phyloP scores from a whole-genome alignment of 2,329 filamentous ascomycete species.

The Alternaria ventricosa region DNA sequence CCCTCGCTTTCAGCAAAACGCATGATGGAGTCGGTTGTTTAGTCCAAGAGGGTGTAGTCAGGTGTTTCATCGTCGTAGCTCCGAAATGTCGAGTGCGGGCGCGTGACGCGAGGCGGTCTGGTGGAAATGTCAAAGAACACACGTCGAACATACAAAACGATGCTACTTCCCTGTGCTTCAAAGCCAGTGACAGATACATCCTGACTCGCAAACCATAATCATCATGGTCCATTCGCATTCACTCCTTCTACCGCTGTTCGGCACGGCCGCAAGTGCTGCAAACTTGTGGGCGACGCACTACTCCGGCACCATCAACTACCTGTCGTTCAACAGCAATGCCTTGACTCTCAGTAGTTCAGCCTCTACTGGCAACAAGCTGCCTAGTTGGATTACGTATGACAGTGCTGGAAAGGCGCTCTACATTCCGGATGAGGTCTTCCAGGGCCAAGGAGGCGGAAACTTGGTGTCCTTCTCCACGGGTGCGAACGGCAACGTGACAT shows the following conservation, averaged over 20 bases:
- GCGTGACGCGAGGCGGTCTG: slow-evolving; percentile 14
- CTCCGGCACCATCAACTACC: slow-evolving; percentile 37
- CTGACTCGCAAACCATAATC: not conserved
- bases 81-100: slow-evolving; percentile 13
- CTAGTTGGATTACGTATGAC: slow-evolving; percentile 44
- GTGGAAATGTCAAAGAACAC: slow-evolving; percentile 8
- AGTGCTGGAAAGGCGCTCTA: slow-evolving; percentile 32
- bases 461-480: slow-evolving; percentile 34
- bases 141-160: slow-evolving; percentile 16
- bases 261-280: slow-evolving; percentile 31
- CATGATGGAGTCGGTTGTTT: slow-evolving; percentile 9
- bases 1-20: slow-evolving; percentile 6
- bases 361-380: slow-evolving; percentile 31
- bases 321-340: slow-evolving; percentile 32
- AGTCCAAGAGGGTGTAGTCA: slow-evolving; percentile 8
- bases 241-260: slow-evolving; percentile 35
- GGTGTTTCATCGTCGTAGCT: slow-evolving; percentile 22
- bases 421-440: slow-evolving; percentile 36
- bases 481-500: slow-evolving; percentile 31
- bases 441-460: slow-evolving; percentile 22
- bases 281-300: slow-evolving; percentile 42
- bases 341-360: slow-evolving; percentile 29
- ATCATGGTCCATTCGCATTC: slow-evolving; percentile 31
- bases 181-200: not conserved
- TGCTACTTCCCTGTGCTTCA: not conserved